Conservation (phyloP, 140 eudicot genomes). For the Cichorium intybus region DNA sequence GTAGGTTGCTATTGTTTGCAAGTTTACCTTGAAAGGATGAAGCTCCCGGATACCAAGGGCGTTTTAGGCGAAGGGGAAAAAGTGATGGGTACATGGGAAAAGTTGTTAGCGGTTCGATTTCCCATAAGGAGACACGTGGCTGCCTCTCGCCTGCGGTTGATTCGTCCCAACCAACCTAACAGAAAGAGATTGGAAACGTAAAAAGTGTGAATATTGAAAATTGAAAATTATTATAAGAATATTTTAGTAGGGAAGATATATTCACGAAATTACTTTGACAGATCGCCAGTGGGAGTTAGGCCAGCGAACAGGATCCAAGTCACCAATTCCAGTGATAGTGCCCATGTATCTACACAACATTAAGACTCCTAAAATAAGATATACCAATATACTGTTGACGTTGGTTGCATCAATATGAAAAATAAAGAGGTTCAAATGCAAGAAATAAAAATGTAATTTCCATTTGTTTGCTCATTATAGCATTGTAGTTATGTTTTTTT, state of each 20-base stretch:
- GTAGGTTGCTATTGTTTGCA: not conserved
- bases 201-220: not conserved
- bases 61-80: conserved; percentile 82
- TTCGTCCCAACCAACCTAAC: conserved; percentile 97
- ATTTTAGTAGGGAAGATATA: not conserved
- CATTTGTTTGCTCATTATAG: too few relatives aligned
- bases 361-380: conserved; percentile 18
- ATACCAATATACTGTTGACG: too few relatives aligned
- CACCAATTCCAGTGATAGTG: conserved; percentile 89
- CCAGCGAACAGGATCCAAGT: conserved; percentile 93
- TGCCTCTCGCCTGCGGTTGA: conserved; percentile 98
- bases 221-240: too few relatives aligned
- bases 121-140: conserved; percentile 95
- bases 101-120: conserved; percentile 88
- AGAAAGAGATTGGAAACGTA: not conserved
- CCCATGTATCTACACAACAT: conserved; percentile 85
- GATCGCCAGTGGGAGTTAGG: conserved; percentile 97
- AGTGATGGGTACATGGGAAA: conserved; percentile 95
- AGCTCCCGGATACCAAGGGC: conserved; percentile 96
- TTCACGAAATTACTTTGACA: conserved; percentile 56
- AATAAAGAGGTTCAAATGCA: too few relatives aligned
- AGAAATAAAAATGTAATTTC: too few relatives aligned
- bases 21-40: conserved; percentile 78
- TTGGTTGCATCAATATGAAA: too few relatives aligned
- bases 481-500: too few relatives aligned